Evolutionary conservation across 2,329 filamentous ascomycete species (phyloP).

Genomic region (Neocatenulostroma microsporum): DNA sequence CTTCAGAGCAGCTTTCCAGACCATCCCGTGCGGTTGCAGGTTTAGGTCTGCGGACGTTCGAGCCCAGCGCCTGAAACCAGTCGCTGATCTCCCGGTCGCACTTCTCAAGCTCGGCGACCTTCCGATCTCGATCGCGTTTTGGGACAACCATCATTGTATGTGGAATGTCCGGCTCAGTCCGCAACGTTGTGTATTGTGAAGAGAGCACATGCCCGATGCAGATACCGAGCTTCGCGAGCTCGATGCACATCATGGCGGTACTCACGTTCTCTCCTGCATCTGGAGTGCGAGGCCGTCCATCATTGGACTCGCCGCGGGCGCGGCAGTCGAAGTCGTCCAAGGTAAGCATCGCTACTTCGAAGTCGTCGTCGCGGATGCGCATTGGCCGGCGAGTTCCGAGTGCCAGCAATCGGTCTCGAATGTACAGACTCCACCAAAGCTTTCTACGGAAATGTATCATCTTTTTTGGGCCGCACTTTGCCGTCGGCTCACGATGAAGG

Average conservation of each 20-base stretch:
- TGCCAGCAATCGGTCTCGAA: conserved; percentile 86
- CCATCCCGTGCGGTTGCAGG: too few relatives aligned
- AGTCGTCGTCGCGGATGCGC: conserved; percentile 86
- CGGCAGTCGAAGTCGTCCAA: conserved; percentile 82
- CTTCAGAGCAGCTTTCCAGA: conserved; percentile 66
- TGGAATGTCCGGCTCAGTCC: conserved; percentile 66
- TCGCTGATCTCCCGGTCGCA: conserved; percentile 71
- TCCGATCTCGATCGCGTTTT: too few relatives aligned
- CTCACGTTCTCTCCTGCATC: conserved; percentile 67
- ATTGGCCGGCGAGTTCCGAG: conserved; percentile 90
- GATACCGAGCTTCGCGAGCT: conserved; percentile 82
- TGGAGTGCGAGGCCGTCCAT: conserved; percentile 54
- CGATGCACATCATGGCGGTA: conserved; percentile 79
- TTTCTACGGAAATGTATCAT: conserved; percentile 67
- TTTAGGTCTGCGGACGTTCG: too few relatives aligned
- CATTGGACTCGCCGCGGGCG: too few relatives aligned
- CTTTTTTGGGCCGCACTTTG: too few relatives aligned
- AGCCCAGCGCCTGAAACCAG: conserved; percentile 73
- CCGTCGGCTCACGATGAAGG: conserved; percentile 79
- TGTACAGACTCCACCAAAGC: conserved; percentile 97
- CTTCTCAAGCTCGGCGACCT: too few relatives aligned
- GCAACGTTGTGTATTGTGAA: conserved; percentile 85
- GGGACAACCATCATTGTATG: conserved; percentile 84
- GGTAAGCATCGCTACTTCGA: conserved; percentile 83
- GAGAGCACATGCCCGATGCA: conserved; percentile 84